Base-by-base conservation (phyloP, 1,284 basidiomycete genomes). In the Ganoderma sinense region DNA sequence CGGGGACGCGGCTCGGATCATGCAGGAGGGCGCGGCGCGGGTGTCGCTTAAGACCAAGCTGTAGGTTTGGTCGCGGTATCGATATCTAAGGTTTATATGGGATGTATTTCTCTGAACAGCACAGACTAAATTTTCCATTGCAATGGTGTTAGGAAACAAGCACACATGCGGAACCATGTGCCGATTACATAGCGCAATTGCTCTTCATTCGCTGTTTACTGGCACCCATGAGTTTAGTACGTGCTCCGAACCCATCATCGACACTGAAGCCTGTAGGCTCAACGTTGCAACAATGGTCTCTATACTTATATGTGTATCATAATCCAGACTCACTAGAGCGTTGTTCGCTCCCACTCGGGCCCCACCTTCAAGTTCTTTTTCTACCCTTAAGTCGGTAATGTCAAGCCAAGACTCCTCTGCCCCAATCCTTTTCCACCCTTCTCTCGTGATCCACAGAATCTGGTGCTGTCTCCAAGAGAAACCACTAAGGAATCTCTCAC, bases 1-100 rank as follows among this genome's bases (percentile, higher is more conserved):
- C 4, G 81, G 84, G 18, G 88, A 91, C 4, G 94, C 93, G n/a
- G 87, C 84, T 43, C 79, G 82, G 72, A 82, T 88, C 61, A 66
- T 88, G 66, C 78, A 81, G 67, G 78, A 79, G 62, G 81, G 82
- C 59, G 79, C 79, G 65, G 80, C 82, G 41, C 71, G 82, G 69
- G 80, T 88, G 23, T 79, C 78, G 55, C 71, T 80, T 23, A 82
- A 81, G 78, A 78, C 86, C 18, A 85, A 83, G 79, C 76, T 86
- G 70, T 86, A 80, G 48, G 39, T 36, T 26, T 51, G 8, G 62
- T 67, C 71, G 68, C 26, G 69, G 64, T 1, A 8, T 23, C n/a
- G 6, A 64, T 67, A 72, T 69, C 29, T 71, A 67, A 36, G 36
- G 36, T 36, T 7, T 67, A 31, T 40, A 4, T 60, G 58, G 59